Evolutionary conservation across 129 eudicot genomes (phyloP), one percentile per base, ranked within the genome.

Genomic region (Oenanthe sinensis): DNA sequence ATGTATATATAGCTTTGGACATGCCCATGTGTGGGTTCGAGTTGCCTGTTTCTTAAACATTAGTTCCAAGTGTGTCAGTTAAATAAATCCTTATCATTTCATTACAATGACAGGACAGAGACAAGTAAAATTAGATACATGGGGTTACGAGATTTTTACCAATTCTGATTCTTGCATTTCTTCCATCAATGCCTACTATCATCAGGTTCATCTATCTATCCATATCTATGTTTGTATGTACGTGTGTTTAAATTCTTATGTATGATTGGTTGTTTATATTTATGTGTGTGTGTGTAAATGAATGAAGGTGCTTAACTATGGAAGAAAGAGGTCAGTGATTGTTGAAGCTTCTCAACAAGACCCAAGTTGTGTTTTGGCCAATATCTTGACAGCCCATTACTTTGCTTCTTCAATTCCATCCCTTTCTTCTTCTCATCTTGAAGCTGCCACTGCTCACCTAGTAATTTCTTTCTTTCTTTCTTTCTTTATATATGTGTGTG

Each of bases 61-160:
- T 8, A 20, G 65, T 55, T 55, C 22, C 28, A 22, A 55, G 65
- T 20, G 65, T 54, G 26, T 55, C 65, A 55, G 30, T 55, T 55
- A 20, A 55, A 37, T 4, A 37, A 37, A 37, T 1, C 40, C 40
- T 4, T 1, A 50, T 43, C 19, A 55, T 24, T 58, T n/a, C 33
- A n/a, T n/a, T n/a, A 58, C 42, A 33, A 65, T 65, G 71, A 11
- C 71, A 76, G 77, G 47, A 75, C 36, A 44, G 48, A 30, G 46
- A 77, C 81, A 44, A 62, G 65, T 79, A 76, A 90, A 81, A 70
- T 20, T 78, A 11, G 91, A 91, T 80, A 88, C 52, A 83, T 93
- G 98, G 98, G 97, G 98, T 71, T 93, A 93, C 49, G 85, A 87
- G 83, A 90, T 93, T 26, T 88, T 79, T 48, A 93, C 98, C 50